Evolutionary conservation across 1,284 basidiomycete species (phyloP).

Genomic region (Apiotrichum akiyoshidainum): DNA sequence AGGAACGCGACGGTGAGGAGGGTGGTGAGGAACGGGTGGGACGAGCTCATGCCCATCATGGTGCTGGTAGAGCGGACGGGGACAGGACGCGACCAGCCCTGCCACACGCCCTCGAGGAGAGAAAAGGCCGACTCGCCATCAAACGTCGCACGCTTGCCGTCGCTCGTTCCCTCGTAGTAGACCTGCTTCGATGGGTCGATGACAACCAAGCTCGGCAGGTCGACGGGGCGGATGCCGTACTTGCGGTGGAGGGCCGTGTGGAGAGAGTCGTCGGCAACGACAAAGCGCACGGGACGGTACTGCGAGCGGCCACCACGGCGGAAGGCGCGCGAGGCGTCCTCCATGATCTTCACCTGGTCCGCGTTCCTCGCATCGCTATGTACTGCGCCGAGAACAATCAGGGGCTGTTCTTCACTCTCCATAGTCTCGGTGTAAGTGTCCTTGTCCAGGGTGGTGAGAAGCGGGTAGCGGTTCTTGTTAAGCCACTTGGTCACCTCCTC

Average conservation of each 20-base stretch:
- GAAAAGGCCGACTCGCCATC: slow-evolving; percentile 62
- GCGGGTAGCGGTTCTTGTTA: slow-evolving; percentile 65
- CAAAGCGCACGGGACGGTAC: slow-evolving; percentile 68
- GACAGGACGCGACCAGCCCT: slow-evolving; percentile 29
- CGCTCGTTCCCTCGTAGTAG: slow-evolving; percentile 58
- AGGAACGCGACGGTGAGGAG: slow-evolving; percentile 34
- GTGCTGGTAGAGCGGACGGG: background rate
- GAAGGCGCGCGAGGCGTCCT: slow-evolving; percentile 65
- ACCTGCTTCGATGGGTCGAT: slow-evolving; percentile 61
- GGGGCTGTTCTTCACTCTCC: slow-evolving; percentile 59
- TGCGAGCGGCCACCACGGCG: slow-evolving; percentile 46
- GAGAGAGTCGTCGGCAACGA: slow-evolving; percentile 68
- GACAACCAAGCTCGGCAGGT: slow-evolving; percentile 64
- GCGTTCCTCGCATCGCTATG: slow-evolving; percentile 38
- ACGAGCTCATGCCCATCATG: slow-evolving; percentile 26
- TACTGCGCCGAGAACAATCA: slow-evolving; percentile 68
- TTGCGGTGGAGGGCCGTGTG: background rate
- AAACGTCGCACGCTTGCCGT: slow-evolving; percentile 65
- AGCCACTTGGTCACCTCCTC: slow-evolving; percentile 57
- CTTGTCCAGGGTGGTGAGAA: slow-evolving; percentile 64
- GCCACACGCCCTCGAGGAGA: slow-evolving; percentile 65
- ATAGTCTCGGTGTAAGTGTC: slow-evolving; percentile 76
- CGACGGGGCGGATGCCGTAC: slow-evolving; percentile 44
- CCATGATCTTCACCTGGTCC: slow-evolving; percentile 55
- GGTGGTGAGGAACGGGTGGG: slow-evolving; percentile 46